Conservation (phyloP, 768 basidiomycete species). For the Leccinum aurantiacum region DNA sequence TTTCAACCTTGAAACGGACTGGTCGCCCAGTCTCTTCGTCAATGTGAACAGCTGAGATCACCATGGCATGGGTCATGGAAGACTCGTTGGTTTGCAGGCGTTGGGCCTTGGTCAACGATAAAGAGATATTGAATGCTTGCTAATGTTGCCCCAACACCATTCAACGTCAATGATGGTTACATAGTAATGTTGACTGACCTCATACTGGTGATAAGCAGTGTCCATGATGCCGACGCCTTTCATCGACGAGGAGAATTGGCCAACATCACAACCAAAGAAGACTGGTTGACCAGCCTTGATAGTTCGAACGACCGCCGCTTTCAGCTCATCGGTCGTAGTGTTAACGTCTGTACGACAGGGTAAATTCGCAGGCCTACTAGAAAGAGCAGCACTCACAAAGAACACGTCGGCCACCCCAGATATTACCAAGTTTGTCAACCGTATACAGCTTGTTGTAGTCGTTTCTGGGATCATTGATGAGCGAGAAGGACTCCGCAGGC, state of each 20-base stretch:
- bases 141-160: constrained; percentile 27
- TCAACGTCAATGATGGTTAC: constrained; percentile 2
- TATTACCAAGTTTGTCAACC: constrained; percentile 89
- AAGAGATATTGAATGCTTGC: constrained; percentile 79
- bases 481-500: constrained; percentile 80
- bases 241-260: constrained; percentile 70
- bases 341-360: constrained; percentile 68
- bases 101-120: constrained; percentile 83
- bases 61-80: constrained; percentile 87
- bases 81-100: constrained; percentile 82
- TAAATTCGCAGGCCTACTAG: background rate
- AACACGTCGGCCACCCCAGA: constrained; percentile 85
- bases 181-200: constrained; percentile 40
- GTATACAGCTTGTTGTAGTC: constrained; percentile 81
- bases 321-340: constrained; percentile 79
- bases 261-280: constrained; percentile 97
- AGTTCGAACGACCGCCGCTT: constrained; percentile 77
- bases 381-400: constrained; percentile 56
- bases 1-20: constrained; percentile 94
- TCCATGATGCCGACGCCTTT: constrained; percentile 79
- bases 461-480: constrained; percentile 95
- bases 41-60: constrained; percentile 89
- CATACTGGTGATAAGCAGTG: constrained; percentile 75
- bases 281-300: constrained; percentile 87
- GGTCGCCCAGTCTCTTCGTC: constrained; percentile 68